These are phyloP conservation scores for Colletotrichum viniferum DNA, from an alignment of 2,329 filamentous ascomycete genomes.

Conservation along the genomic window DNA sequence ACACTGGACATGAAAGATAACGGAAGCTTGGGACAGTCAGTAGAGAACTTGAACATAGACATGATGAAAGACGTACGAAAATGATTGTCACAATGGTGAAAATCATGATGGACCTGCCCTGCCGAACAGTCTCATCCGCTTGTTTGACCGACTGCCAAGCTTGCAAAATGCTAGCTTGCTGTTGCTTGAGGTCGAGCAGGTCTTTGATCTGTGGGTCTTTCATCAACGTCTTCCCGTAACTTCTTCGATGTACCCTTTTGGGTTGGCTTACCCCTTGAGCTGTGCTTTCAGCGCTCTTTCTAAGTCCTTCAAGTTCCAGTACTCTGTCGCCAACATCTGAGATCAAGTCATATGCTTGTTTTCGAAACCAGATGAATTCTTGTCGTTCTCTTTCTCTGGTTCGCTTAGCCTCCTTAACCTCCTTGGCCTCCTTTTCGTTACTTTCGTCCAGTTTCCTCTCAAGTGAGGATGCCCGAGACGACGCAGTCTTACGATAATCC, in stretches of 20 bases:
- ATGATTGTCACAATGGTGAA: conserved; percentile 52
- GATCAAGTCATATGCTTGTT: conserved; percentile 26
- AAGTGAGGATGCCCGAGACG: neutral
- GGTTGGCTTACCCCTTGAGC: conserved; percentile 31
- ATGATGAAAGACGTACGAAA: conserved; percentile 37
- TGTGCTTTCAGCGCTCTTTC: conserved; percentile 34
- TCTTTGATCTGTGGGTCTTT: conserved; percentile 31
- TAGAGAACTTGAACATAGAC: neutral
- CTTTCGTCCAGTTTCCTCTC: neutral
- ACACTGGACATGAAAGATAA: conserved; percentile 40
- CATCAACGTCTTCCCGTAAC: no score
- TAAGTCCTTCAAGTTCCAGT: conserved; percentile 36
- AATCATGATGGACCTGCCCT: conserved; percentile 48
- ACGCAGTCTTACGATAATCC: neutral
- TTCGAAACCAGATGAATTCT: conserved; percentile 29
- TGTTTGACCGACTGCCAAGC: conserved; percentile 44
- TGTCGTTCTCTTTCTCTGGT: no score
- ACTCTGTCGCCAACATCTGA: conserved; percentile 31
- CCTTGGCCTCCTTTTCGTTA: no score
- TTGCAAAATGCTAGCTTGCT: conserved; percentile 49
- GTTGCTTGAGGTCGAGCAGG: conserved; percentile 47
- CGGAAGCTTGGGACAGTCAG: conserved; percentile 32
- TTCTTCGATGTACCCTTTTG: no score
- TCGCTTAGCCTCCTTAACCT: no score
- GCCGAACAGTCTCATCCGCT: conserved; percentile 41